Evolutionary conservation across 2,329 filamentous ascomycete genomes (phyloP), one percentile per base, ranked within the genome.

Genomic region (Macrophomina pseudophaseolina): DNA sequence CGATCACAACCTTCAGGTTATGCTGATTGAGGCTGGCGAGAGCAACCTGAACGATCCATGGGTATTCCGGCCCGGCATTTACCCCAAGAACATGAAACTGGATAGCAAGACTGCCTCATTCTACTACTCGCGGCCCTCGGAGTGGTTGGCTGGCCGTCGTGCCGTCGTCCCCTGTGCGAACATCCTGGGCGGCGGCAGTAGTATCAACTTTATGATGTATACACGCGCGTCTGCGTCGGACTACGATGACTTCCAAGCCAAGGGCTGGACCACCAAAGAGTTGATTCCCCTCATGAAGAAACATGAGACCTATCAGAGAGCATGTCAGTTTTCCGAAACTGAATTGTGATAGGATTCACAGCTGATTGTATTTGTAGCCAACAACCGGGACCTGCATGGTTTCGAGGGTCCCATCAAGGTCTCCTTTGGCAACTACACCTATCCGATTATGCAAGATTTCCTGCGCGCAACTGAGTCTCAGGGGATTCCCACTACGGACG

Each of bases 141-240:
- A 91, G 77, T 90, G 87, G 83, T 86, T 94, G 32, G 86, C 85
- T 70, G 90, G 90, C 16, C 85, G 90, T 53, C 87, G 87, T 73
- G 90, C 90, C 28, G 85, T 92, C 53, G 90, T 93, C n/a, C 91
- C 90, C 0, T 89, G 86, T 71, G 90, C 90, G 42, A 88, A 93
- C 69, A 83, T 93, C 42, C 81, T 93, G 1, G 90, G 90, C 11
- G 90, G 89, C 30, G 89, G 89, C 9, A 91, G 88, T 2, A 91
- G 88, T 7, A 91, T 93, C 78, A 93, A 93, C 78, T 92, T 92
- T 72, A 90, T 92, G 87, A 91, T 91, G 88, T 91, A 91, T 80
- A 91, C 89, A 23, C 85, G 89, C 71, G 89, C 89, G 28, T 90
- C 88, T 1, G 88, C 88, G 6, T 90, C 88, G 0, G 89, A 91